Evolutionary conservation across 2,329 filamentous ascomycete species (phyloP).

Genomic region (Colletotrichum karsti): DNA sequence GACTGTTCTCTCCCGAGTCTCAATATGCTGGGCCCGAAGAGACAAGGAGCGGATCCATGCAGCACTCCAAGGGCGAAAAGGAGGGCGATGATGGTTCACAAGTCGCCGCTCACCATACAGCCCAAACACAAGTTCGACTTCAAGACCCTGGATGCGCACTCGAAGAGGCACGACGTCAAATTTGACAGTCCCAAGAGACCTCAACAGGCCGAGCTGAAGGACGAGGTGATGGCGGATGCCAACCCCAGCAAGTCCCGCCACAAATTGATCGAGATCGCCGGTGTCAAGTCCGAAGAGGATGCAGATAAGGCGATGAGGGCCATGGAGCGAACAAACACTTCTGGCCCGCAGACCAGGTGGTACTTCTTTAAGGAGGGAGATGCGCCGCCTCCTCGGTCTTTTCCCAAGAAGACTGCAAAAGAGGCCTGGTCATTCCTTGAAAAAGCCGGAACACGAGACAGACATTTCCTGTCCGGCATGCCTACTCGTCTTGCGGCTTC

Average conservation of each 20-base stretch:
- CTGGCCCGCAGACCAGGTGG: constrained; percentile 47
- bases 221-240: constrained; percentile 30
- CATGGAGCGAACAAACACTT: constrained; percentile 56
- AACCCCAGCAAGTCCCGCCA: constrained; percentile 26
- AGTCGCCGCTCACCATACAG: constrained; percentile 59
- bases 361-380: constrained; percentile 58
- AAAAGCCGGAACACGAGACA: constrained; percentile 60
- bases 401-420: constrained; percentile 46
- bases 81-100: constrained; percentile 46
- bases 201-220: constrained; percentile 43
- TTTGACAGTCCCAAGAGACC: constrained; percentile 62
- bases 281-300: constrained; percentile 47
- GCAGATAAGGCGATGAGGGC: constrained; percentile 56
- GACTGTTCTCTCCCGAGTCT: constrained; percentile 67
- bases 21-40: constrained; percentile 21
- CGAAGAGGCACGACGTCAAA: constrained; percentile 65
- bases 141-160: constrained; percentile 67
- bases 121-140: constrained; percentile 71
- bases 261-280: constrained; percentile 29
- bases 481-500: constrained; percentile 57
- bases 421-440: constrained; percentile 58
- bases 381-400: constrained; percentile 37
- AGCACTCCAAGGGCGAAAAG: constrained; percentile 59
- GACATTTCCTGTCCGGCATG: constrained; percentile 70
- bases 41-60: constrained; percentile 33